These are phyloP conservation scores for Scenedesmus sp. DNA, from an alignment of 163 green algal genomes.

Conservation along the genomic window DNA sequence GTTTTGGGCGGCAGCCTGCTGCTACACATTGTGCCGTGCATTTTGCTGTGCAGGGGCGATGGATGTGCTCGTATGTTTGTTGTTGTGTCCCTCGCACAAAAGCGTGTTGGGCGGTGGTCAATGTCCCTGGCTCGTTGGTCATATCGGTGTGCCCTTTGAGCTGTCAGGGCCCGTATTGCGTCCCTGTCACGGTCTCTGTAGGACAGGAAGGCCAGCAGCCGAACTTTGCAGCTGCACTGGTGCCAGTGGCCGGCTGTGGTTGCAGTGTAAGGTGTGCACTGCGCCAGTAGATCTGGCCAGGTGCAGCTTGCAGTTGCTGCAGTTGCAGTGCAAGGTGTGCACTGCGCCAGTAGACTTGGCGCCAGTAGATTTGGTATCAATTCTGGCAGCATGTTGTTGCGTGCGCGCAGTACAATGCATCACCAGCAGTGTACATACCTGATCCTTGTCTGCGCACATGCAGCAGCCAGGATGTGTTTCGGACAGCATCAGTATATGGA, in stretches of 20 bases:
- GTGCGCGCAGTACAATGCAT: not conserved
- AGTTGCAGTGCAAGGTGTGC: no score
- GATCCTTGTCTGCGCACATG: not conserved
- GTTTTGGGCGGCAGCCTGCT: not conserved
- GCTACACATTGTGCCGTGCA: not conserved
- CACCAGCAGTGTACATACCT: not conserved
- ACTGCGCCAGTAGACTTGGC: no score
- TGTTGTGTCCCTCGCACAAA: not conserved
- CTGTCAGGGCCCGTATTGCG: not conserved
- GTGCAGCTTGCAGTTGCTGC: not conserved
- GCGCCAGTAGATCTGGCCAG: not conserved
- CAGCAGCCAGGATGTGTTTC: not conserved
- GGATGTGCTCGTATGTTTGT: not conserved
- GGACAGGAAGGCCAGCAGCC: not conserved
- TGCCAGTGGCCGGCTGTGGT: not conserved
- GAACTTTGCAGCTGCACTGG: not conserved
- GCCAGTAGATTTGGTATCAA: no score
- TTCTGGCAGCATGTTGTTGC: no score
- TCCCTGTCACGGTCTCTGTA: not conserved
- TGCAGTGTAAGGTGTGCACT: not conserved
- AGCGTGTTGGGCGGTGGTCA: not conserved
- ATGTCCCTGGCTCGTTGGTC: not conserved
- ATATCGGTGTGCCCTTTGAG: not conserved
- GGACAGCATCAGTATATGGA: not conserved
- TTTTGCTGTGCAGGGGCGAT: not conserved